These are phyloP conservation scores for Amphicarpaea edgeworthii DNA, from an alignment of 306 rosid species.

Conservation along the genomic window DNA sequence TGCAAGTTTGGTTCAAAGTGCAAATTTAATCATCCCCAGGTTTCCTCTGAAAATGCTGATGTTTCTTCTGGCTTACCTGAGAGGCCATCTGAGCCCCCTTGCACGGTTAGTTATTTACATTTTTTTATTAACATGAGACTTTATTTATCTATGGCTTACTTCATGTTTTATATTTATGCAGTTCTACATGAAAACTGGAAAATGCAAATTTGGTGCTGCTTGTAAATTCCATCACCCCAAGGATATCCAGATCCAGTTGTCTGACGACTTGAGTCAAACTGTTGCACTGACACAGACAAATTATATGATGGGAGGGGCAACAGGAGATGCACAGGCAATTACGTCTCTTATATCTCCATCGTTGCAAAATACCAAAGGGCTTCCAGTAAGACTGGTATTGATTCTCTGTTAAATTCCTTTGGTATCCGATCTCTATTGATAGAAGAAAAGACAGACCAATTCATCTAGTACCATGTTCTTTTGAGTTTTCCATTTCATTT, in stretches of 20 bases:
- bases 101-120: slow-evolving; percentile 75
- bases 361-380: slow-evolving; percentile 86
- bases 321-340: slow-evolving; percentile 52
- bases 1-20: slow-evolving; percentile 94
- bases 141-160: slow-evolving; percentile 39
- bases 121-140: slow-evolving; percentile 34
- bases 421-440: slow-evolving; percentile 32
- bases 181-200: slow-evolving; percentile 97
- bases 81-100: slow-evolving; percentile 85
- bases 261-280: slow-evolving; percentile 59
- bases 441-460: slow-evolving; percentile 12
- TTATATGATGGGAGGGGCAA: slow-evolving; percentile 49
- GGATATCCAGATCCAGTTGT: slow-evolving; percentile 69
- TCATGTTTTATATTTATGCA: slow-evolving; percentile 47
- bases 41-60: slow-evolving; percentile 68
- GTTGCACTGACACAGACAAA: slow-evolving; percentile 52
- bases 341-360: slow-evolving; percentile 61
- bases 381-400: slow-evolving; percentile 89
- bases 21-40: slow-evolving; percentile 95
- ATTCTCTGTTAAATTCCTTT: slow-evolving; percentile 22
- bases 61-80: slow-evolving; percentile 72
- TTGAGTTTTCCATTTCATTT: not conserved
- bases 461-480: slow-evolving; percentile 2
- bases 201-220: slow-evolving; percentile 78
- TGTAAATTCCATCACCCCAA: slow-evolving; percentile 96